phyloP scores from a whole-genome alignment of 345 rosid species.

The Garcia nutans region DNA sequence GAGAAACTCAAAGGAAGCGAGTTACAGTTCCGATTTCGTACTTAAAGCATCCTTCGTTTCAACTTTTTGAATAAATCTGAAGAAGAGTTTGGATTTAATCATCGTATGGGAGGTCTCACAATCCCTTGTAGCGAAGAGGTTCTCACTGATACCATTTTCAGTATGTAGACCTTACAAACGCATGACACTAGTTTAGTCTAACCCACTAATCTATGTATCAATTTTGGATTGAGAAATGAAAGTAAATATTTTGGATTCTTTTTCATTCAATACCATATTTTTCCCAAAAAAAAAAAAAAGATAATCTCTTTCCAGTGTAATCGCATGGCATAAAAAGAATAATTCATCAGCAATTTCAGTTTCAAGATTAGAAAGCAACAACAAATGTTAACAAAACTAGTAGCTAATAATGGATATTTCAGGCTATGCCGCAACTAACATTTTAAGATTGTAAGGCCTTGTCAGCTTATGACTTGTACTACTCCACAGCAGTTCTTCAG shows the following conservation, averaged over 20 bases:
- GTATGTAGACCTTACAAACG: not conserved
- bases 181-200: no score
- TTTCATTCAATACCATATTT: not conserved
- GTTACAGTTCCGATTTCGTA: slow-evolving; percentile 39
- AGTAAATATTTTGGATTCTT: not conserved
- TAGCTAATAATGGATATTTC: no score
- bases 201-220: not conserved
- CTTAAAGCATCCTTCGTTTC: slow-evolving; percentile 42
- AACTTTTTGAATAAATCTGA: slow-evolving; percentile 31
- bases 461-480: no score
- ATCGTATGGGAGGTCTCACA: slow-evolving; percentile 24
- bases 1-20: slow-evolving; percentile 33
- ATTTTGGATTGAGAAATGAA: not conserved
- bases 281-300: no score
- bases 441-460: no score
- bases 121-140: slow-evolving; percentile 28
- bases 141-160: slow-evolving; percentile 19
- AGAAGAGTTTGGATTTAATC: slow-evolving; percentile 34
- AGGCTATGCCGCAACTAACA: no score
- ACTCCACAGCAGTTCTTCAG: no score
- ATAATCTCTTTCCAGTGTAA: no score
- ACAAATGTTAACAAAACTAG: no score
- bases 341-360: no score
- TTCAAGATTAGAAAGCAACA: no score
- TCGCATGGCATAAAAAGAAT: no score